phyloP scores from a whole-genome alignment of 805 yeast species.

The Suhomyces emberorum region DNA sequence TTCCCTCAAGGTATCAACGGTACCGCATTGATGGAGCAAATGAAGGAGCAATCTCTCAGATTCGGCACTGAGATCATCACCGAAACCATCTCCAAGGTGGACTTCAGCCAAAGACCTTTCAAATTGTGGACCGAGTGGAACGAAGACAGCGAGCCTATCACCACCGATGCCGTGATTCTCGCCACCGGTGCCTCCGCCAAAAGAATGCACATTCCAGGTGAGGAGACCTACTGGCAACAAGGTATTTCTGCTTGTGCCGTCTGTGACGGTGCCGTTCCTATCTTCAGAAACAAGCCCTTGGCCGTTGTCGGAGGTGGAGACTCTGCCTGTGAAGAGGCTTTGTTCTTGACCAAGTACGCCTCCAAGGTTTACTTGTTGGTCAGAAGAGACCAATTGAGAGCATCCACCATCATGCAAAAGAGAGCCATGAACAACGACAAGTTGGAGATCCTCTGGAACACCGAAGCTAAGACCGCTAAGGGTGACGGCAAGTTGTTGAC shows the following conservation, averaged over 20 bases:
- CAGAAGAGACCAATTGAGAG: constrained; percentile 92
- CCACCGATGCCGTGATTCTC: constrained; percentile 87
- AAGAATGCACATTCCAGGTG: constrained; percentile 92
- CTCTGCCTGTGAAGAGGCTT: constrained; percentile 98
- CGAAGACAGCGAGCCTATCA: constrained; percentile 87
- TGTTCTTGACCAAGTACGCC: constrained; percentile 94
- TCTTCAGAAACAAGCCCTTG: constrained; percentile 95
- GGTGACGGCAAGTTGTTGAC: constrained; percentile 88
- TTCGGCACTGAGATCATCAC: constrained; percentile 95
- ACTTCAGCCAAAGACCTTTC: constrained; percentile 83
- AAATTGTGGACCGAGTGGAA: constrained; percentile 95
- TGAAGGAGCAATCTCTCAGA: constrained; percentile 82
- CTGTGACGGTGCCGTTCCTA: constrained; percentile 99
- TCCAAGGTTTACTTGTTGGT: constrained; percentile 92
- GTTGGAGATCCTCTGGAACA: constrained; percentile 85
- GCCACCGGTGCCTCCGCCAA: constrained; percentile 99
- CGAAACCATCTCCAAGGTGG: constrained; percentile 92
- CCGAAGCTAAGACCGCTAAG: constrained; percentile 81
- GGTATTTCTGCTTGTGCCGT: constrained; percentile 99
- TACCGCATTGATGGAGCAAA: constrained; percentile 82
- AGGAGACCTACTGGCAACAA: constrained; percentile 97
- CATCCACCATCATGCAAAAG: constrained; percentile 95
- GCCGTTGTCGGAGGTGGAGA: constrained; percentile 99
- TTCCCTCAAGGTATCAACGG: constrained; percentile 94
- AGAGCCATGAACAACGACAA: constrained; percentile 82